Base-by-base conservation (phyloP, 169 alveolate species). In the Plasmodium vinckei region DNA sequence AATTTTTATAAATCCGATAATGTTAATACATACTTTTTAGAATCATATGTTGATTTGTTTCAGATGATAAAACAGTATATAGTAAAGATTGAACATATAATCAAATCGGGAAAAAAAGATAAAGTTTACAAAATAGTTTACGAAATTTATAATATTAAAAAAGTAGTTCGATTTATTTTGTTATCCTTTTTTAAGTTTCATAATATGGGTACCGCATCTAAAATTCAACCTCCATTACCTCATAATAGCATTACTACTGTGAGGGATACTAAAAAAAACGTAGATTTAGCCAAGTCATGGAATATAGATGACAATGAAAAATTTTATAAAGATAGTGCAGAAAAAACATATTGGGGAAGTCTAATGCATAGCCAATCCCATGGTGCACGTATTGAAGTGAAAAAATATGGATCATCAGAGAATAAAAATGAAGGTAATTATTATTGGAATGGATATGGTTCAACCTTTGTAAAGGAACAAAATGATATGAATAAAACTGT, bases 151-250 rank as follows among this genome's bases (percentile, higher is more conserved):
- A 17, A 15, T 21, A 33, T 64, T 39, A 75, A 67, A 75, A 57
- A 63, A 25, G 27, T 64, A 13, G 23, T 75, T 10, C 54, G 88
- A 63, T 42, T 75, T 64, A 39, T 75, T 49, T 17, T 75, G 10
- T 25, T 25, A 3, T 5, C 88, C 25, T 75, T 75, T 75, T 42
- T 75, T 27, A 75, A 51, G 0, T 75, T 75, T 19, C 75, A 75
- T 51, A n/a, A 46, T 4, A 25, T 75, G 3, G 9, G 47, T 54
- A 12, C 56, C 1, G 4, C 13, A 5, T 57, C 33, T n/a, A 15
- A 12, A 7, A 19, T 15, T 6, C 25, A 69, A 15, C 82, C 33
- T 1, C n/a, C 33, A 5, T 57, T 57, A 17, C 3, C 42, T 57
- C 19, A 9, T 15, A n/a, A n/a, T n/a, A 19, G n/a, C 5, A 2